phyloP scores from a whole-genome alignment of 192 early-diverging fungal genomes.

The Podochytrium sp. region DNA sequence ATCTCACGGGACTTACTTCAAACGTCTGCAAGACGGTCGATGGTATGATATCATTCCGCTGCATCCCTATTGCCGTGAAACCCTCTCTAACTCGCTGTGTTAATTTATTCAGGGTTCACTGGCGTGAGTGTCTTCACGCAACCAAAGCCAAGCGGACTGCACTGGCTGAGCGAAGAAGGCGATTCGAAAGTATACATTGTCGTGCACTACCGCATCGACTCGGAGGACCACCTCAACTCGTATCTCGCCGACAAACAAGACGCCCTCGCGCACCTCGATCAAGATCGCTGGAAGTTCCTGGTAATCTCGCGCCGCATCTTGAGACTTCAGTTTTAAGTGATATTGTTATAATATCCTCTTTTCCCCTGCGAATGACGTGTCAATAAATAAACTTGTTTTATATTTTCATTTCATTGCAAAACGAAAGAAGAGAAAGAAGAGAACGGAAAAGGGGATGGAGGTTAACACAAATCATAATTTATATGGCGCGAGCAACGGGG shows the following conservation, averaged over 20 bases:
- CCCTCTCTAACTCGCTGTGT: too few relatives aligned
- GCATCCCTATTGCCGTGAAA: not conserved
- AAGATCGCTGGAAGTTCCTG: conserved; percentile 35
- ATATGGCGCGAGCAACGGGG: conserved; percentile 85
- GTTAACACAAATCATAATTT: conserved; percentile 29
- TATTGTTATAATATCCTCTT: too few relatives aligned
- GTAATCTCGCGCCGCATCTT: conserved; percentile 45
- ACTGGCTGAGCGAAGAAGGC: conserved; percentile 53
- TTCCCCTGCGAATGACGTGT: too few relatives aligned
- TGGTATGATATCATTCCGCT: conserved; percentile 17
- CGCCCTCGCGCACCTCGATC: conserved; percentile 35
- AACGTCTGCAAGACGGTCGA: conserved; percentile 24
- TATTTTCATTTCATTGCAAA: not conserved
- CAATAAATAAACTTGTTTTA: too few relatives aligned
- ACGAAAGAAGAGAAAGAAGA: not conserved
- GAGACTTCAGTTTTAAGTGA: conserved; percentile 27
- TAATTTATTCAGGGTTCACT: conserved; percentile 44
- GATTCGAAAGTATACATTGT: conserved; percentile 48
- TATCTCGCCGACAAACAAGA: conserved; percentile 42
- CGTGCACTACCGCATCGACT: conserved; percentile 52
- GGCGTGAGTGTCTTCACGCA: conserved; percentile 43
- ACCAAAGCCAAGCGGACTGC: conserved; percentile 51
- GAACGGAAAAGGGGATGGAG: not conserved
- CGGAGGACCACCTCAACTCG: conserved; percentile 39
- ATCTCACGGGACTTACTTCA: conserved; percentile 49